Conservation (phyloP, 495 filamentous ascomycete genomes). For the Astrocystis sublimbata region DNA sequence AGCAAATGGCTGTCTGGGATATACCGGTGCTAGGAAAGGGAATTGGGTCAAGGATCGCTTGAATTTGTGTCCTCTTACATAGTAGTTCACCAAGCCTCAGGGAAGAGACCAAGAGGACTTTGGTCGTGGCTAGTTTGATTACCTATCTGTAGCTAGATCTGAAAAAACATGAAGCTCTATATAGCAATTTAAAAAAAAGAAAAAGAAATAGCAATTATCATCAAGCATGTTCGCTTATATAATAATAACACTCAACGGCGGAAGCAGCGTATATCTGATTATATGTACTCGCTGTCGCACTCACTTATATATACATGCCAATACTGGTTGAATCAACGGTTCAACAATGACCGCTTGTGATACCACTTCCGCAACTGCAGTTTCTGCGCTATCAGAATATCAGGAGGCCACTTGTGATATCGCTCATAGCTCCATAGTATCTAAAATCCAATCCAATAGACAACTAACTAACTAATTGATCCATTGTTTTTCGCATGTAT, state of each 20-base stretch:
- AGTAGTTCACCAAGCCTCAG: not conserved
- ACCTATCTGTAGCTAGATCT: not conserved
- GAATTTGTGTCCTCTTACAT: not conserved
- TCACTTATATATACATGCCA: too few relatives aligned
- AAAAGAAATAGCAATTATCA: not conserved
- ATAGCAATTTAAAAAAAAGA: not conserved
- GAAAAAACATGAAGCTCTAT: not conserved
- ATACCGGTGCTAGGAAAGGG: not conserved
- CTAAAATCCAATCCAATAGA: too few relatives aligned
- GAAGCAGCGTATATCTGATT: not conserved
- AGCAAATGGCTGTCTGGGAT: not conserved
- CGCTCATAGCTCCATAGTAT: too few relatives aligned
- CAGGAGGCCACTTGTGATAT: too few relatives aligned
- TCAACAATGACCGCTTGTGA: not conserved
- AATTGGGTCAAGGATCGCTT: not conserved
- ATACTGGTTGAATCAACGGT: too few relatives aligned
- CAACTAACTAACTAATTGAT: too few relatives aligned
- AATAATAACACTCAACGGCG: not conserved
- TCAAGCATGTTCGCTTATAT: not conserved
- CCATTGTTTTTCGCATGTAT: too few relatives aligned
- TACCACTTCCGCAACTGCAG: too few relatives aligned
- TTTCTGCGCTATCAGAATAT: too few relatives aligned
- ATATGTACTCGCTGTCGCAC: not conserved
- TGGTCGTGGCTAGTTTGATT: slow-evolving; percentile 1
- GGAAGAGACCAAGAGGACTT: not conserved